Evolutionary conservation across 2,329 filamentous ascomycete species (phyloP), one percentile per base, ranked within the genome.

Genomic region (Fusarium torreyae): DNA sequence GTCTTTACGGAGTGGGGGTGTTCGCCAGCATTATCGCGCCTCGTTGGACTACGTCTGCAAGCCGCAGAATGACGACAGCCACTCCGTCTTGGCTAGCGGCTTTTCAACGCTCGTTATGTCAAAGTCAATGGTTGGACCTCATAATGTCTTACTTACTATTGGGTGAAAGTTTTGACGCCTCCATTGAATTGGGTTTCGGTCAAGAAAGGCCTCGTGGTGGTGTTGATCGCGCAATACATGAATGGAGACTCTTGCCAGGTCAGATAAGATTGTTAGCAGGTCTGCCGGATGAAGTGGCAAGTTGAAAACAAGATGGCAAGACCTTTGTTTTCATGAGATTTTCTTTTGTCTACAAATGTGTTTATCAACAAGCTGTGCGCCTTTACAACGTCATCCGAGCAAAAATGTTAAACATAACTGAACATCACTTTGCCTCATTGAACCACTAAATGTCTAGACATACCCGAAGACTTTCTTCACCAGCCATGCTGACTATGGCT

Each of bases 11-110:
- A 42, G 53, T 57, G 53, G 53, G 53, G 53, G 43, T n/a, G 53
- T 57, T 57, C 44, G 52, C 31, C 42, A 18, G 28, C 33, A 20
- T 31, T 11, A 18, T 34, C 24, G 44, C 43, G 53, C 26, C 43
- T 40, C 43, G 34, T 36, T 33, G 36, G 42, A 40, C 28, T 51
- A 44, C 43, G 53, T 56, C 26, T 43, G 18, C 53, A 56, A 56
- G 53, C 44, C 38, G 54, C 44, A 50, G 26, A 39, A 57, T 57
- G 54, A 51, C 54, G 54, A 57, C 45, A 51, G 20, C 38, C 14
- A 51, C 20, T 20, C 44, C 36, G 43, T 50, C 24, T 40, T 28
- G 9, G 15, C 8, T 57, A 57, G 54, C 36, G 24, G n/a, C 6
- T 20, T 57, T 51, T 44, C 36, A 46, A 46, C 45, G 33, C 33